Evolutionary conservation across 1,139 yeast genomes (phyloP), one percentile per base, ranked within the genome.

Genomic region (Petasospora rhodanensis): DNA sequence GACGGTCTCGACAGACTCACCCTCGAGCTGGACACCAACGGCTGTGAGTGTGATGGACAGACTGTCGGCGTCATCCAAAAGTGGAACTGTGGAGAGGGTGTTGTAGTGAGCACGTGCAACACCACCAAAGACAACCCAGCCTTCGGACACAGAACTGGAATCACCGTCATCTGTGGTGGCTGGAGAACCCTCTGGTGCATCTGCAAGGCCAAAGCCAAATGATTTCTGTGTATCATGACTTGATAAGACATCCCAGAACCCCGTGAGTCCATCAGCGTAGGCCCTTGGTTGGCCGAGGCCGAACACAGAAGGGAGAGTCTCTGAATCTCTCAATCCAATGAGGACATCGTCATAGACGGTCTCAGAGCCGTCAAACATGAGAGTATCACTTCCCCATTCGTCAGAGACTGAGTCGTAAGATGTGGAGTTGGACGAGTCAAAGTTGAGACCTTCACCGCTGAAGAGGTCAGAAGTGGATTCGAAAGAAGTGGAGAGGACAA

Each of bases 341-440:
- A 37, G 28, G 19, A 40, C 34, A 13, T 30, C 29, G 2, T 22
- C 10, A 17, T 29, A 40, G 1, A 26, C 13, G 6, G 13, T 5
- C 3, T 25, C 18, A 10, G 41, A 37, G 4, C 38, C 39, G 5
- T 19, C 28, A 22, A 40, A 32, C 9, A 17, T n/a, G 7, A 40
- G 7, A 14, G 15, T 14, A n/a, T 40, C 41, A 7, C 35, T 30
- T 6, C 43, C 43, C 43, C 41, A 40, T 5, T 22, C 26, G 14
- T 25, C 31, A 12, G 29, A 16, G 18, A 14, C 23, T 4, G 14
- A 8, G 3, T 22, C 12, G 27, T 25, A 35, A 3, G 38, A 22
- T 2, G 36, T 15, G 4, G 38, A 35, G 3, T 14, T 4, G 10
- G 32, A 23, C 4, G 24, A 12, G 18, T 33, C 33, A 15, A 28